A percentile compares a stretch with the other conserved stretches of the same genome.
These are phyloP conservation scores for Neonectria sp. DNA, from an alignment of 2,329 filamentous ascomycete genomes.

Conservation along the genomic window DNA sequence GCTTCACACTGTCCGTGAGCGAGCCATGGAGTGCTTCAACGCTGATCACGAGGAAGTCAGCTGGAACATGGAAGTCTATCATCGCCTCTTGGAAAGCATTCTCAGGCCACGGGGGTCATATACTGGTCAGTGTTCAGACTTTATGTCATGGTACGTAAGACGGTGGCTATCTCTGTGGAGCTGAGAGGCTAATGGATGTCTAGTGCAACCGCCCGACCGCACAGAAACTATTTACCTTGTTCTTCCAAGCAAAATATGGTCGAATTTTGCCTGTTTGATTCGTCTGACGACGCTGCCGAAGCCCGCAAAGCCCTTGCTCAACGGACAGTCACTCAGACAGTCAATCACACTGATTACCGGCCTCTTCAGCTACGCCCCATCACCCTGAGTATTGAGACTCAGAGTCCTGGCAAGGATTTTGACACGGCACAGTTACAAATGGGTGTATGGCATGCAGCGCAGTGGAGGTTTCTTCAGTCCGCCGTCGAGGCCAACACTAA, in stretches of 20 bases:
- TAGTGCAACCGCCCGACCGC: constrained; percentile 15
- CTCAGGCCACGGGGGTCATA: background rate
- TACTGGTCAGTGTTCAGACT: constrained; percentile 1
- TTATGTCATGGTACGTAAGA: too few relatives aligned
- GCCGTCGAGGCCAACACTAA: too few relatives aligned
- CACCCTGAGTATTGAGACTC: constrained; percentile 6
- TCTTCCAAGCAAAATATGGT: constrained; percentile 3
- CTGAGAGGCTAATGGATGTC: background rate
- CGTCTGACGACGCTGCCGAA: background rate
- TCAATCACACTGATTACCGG: constrained; percentile 9
- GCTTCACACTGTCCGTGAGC: too few relatives aligned
- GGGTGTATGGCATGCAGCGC: background rate
- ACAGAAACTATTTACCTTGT: background rate
- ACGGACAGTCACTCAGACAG: background rate
- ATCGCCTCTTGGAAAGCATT: constrained; percentile 31
- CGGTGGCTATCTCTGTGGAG: too few relatives aligned
- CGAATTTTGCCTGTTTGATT: constrained; percentile 8
- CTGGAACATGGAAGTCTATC: constrained; percentile 39
- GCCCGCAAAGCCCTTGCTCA: background rate
- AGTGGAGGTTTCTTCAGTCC: background rate
- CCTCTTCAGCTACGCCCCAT: constrained; percentile 5
- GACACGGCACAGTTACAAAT: background rate
- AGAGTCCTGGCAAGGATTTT: background rate
- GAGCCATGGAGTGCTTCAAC: too few relatives aligned
- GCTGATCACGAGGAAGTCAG: constrained; percentile 31